Conservation (phyloP, 148 eudicot genomes). For the Selenicereus undatus region DNA sequence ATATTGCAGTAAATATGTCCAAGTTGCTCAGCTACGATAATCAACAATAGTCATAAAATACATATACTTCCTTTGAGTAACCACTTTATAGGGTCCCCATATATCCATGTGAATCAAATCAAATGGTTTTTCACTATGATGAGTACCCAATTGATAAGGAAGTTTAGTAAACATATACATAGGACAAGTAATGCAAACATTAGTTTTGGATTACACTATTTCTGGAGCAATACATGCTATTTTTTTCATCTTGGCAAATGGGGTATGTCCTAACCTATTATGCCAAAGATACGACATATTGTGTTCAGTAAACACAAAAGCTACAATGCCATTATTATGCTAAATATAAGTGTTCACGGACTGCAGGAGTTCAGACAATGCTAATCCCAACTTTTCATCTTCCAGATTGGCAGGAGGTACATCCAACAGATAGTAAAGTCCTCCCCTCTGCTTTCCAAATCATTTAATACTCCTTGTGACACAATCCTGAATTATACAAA, state of each 20-base stretch:
- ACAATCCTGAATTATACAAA: background rate
- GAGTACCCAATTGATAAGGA: background rate
- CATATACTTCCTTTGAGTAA: no score
- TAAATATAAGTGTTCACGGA: background rate
- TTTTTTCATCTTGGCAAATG: background rate
- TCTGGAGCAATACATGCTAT: background rate
- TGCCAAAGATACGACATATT: background rate
- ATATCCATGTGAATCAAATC: background rate
- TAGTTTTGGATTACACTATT: background rate
- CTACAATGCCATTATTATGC: no score
- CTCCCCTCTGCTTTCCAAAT: background rate
- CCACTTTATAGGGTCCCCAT: constrained; percentile 5
- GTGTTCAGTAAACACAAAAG: background rate
- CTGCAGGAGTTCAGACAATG: background rate
- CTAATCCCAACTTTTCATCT: no score
- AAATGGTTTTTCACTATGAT: background rate
- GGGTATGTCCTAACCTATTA: background rate
- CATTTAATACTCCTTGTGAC: background rate
- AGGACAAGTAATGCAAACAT: background rate
- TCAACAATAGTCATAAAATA: background rate
- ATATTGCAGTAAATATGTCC: background rate
- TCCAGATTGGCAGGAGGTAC: no score
- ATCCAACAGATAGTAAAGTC: background rate
- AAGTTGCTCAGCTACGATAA: background rate
- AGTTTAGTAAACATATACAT: background rate